Evolutionary conservation across 139 green algal species (phyloP).

Genomic region (Pseudopediastrum boryanum): DNA sequence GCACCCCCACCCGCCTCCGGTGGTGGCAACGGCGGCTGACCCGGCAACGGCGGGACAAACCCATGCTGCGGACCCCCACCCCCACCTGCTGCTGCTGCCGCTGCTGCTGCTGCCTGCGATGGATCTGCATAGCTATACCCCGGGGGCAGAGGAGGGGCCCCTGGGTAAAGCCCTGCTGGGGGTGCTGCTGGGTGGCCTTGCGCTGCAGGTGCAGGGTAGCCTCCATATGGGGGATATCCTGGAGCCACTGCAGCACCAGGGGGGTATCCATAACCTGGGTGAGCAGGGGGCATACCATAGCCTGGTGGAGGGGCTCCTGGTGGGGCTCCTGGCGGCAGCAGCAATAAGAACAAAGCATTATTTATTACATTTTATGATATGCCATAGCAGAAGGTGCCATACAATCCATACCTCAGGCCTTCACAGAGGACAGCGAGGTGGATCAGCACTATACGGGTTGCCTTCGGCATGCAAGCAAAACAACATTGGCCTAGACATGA

Average conservation of each 20-base stretch:
- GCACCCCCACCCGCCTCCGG: background rate
- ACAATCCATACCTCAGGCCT: too few relatives aligned
- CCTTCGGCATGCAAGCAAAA: too few relatives aligned
- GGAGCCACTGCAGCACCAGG: background rate
- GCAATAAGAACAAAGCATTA: background rate
- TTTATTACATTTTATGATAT: too few relatives aligned
- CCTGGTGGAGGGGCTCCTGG: conserved; percentile 3
- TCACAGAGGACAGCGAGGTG: too few relatives aligned
- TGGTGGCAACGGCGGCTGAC: background rate
- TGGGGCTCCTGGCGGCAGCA: background rate
- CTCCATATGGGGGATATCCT: background rate
- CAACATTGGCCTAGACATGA: too few relatives aligned
- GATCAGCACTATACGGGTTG: too few relatives aligned
- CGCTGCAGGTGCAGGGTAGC: background rate
- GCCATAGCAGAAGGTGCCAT: too few relatives aligned
- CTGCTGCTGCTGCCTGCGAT: conserved; percentile 17
- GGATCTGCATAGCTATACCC: conserved; percentile 3
- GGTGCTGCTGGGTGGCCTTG: background rate
- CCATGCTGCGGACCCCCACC: background rate
- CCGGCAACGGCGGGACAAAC: background rate
- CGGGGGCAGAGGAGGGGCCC: background rate
- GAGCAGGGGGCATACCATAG: background rate
- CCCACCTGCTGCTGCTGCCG: background rate
- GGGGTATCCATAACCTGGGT: background rate
- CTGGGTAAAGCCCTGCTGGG: background rate